These are phyloP conservation scores for Coemansia sp. DNA, from an alignment of 192 early-diverging fungal genomes.

Conservation along the genomic window DNA sequence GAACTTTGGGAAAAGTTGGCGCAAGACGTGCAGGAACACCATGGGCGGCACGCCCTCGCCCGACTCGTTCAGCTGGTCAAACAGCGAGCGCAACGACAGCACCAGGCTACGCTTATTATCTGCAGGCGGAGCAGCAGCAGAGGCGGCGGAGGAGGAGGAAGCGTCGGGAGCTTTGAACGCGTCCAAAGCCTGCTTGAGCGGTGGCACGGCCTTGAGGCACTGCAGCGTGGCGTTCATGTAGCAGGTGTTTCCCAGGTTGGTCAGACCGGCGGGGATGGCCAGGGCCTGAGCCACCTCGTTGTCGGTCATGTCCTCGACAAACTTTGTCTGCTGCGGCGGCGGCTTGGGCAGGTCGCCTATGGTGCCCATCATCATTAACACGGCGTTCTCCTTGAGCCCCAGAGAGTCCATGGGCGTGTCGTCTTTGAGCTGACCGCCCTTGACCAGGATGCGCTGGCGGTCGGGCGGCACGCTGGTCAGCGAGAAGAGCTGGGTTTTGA, in stretches of 20 bases:
- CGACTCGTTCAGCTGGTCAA: constrained; percentile 65
- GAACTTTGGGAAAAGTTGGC: constrained; percentile 83
- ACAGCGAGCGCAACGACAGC: constrained; percentile 68
- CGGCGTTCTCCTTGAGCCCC: constrained; percentile 67
- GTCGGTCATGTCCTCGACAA: constrained; percentile 94
- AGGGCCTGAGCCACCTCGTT: constrained; percentile 82
- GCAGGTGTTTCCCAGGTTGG: constrained; percentile 91
- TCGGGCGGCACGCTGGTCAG: constrained; percentile 89
- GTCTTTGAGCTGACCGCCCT: constrained; percentile 92
- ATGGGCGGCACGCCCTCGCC: constrained; percentile 74
- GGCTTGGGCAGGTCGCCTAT: constrained; percentile 89
- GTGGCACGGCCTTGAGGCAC: constrained; percentile 85
- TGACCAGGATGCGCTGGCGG: constrained; percentile 91
- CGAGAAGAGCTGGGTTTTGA: constrained; percentile 88
- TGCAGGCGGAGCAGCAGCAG: neutral
- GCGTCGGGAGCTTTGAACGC: constrained; percentile 22
- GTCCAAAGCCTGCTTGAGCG: constrained; percentile 64
- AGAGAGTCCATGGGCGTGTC: constrained; percentile 71
- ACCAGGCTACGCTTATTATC: constrained; percentile 58
- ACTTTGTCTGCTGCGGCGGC: constrained; percentile 65
- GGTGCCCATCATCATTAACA: constrained; percentile 92
- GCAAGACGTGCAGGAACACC: constrained; percentile 75
- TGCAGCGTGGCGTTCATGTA: constrained; percentile 92
- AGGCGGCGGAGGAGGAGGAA: neutral
- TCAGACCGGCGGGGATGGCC: constrained; percentile 85